phyloP scores from a whole-genome alignment of 768 basidiomycete species.

The Auriculariales sp. region DNA sequence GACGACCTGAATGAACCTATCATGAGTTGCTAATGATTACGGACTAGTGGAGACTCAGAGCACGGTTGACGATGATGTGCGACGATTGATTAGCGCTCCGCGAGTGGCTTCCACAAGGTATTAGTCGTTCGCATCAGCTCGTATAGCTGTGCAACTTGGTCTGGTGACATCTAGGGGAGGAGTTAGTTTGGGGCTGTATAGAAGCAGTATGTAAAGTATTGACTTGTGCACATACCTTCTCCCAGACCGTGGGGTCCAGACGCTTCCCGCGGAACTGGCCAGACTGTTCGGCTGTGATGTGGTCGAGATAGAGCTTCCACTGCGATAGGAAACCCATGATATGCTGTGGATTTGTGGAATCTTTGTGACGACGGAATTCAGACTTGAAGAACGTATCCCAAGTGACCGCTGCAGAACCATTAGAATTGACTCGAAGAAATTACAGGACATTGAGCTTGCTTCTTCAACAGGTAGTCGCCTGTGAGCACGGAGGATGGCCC shows the following conservation, averaged over 20 bases:
- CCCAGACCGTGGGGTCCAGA: slow-evolving; percentile 55
- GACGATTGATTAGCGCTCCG: too few relatives aligned
- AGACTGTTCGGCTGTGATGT: slow-evolving; percentile 28
- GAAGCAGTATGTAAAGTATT: not conserved
- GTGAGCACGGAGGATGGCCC: slow-evolving; percentile 22
- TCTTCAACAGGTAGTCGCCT: slow-evolving; percentile 20
- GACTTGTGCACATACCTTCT: slow-evolving; percentile 41
- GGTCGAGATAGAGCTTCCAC: slow-evolving; percentile 88
- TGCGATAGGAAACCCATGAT: slow-evolving; percentile 91
- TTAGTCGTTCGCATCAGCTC: slow-evolving; percentile 89
- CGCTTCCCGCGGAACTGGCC: slow-evolving; percentile 44
- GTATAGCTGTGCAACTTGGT: slow-evolving; percentile 87
- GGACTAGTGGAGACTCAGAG: too few relatives aligned
- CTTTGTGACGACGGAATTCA: slow-evolving; percentile 81
- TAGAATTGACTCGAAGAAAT: not conserved
- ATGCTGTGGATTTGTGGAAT: slow-evolving; percentile 71
- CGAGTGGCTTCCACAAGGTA: slow-evolving; percentile 64
- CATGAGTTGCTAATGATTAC: too few relatives aligned
- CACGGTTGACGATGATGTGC: too few relatives aligned
- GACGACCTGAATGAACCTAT: too few relatives aligned
- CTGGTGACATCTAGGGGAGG: slow-evolving; percentile 56
- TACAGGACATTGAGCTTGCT: not conserved
- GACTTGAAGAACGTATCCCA: slow-evolving; percentile 26
- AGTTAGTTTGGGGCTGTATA: slow-evolving; percentile 1
- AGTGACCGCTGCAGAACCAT: slow-evolving; percentile 18